Conservation (phyloP, 495 filamentous ascomycete species). For the Penicillium chermesinum region DNA sequence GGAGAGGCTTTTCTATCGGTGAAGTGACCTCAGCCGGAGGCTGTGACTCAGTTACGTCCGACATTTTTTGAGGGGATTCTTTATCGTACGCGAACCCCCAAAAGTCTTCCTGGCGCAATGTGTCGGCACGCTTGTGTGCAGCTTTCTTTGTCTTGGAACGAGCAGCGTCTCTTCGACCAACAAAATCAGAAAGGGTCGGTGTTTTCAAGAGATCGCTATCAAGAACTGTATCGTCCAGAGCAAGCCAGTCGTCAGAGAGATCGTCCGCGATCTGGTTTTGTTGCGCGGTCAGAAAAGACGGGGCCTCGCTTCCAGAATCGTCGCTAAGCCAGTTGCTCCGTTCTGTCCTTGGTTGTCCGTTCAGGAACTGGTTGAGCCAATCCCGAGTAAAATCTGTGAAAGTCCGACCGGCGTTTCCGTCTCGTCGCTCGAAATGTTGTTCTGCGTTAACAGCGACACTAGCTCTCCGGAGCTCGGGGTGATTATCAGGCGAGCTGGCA, state of each 20-base stretch:
- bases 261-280: slow-evolving; percentile 41
- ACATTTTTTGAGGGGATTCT: slow-evolving; percentile 33
- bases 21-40: slow-evolving; percentile 21
- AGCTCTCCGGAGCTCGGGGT: slow-evolving; percentile 49
- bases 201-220: slow-evolving; percentile 40
- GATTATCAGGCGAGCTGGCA: slow-evolving; percentile 40
- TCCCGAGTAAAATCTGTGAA: slow-evolving; percentile 72
- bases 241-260: slow-evolving; percentile 41
- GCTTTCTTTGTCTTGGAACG: slow-evolving; percentile 43
- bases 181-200: slow-evolving; percentile 41
- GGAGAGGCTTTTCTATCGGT: slow-evolving; percentile 42
- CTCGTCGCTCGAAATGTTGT: slow-evolving; percentile 30
- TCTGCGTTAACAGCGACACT: slow-evolving; percentile 25
- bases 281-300: slow-evolving; percentile 40
- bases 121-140: slow-evolving; percentile 56
- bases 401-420: slow-evolving; percentile 45
- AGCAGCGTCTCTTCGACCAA: slow-evolving; percentile 22
- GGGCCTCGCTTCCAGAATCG: slow-evolving; percentile 55
- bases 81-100: slow-evolving; percentile 45
- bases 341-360: slow-evolving; percentile 55
- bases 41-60: slow-evolving; percentile 28
- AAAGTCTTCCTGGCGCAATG: slow-evolving; percentile 56
- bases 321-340: slow-evolving; percentile 70
- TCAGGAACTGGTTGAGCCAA: slow-evolving; percentile 72
- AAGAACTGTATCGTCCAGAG: slow-evolving; percentile 34